These are phyloP conservation scores for Arctium lappa DNA, from an alignment of 129 eudicot genomes.

Conservation along the genomic window DNA sequence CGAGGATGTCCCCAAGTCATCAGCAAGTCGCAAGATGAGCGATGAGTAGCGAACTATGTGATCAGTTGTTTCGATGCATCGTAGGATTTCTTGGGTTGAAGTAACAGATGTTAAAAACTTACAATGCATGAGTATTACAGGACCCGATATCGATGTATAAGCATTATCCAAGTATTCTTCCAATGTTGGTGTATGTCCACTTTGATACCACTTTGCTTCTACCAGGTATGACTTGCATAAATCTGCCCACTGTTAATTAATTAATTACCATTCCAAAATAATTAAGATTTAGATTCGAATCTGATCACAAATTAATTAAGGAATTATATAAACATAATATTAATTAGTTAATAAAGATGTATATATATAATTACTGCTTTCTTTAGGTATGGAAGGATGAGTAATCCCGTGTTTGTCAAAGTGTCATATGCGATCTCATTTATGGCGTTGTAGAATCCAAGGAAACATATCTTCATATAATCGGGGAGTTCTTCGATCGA, in stretches of 20 bases:
- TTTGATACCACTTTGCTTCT: constrained; percentile 36
- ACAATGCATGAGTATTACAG: constrained; percentile 19
- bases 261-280: neutral
- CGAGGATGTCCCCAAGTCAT: constrained; percentile 35
- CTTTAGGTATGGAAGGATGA: constrained; percentile 15
- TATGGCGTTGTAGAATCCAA: constrained; percentile 25
- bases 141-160: constrained; percentile 18
- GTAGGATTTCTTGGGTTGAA: constrained; percentile 4
- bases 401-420: neutral
- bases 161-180: constrained; percentile 33
- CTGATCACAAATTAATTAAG: neutral
- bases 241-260: constrained; percentile 44
- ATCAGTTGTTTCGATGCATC: neutral
- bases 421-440: constrained; percentile 20
- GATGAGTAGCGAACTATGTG: constrained; percentile 15
- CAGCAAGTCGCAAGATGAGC: constrained; percentile 27
- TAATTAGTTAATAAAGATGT: too few relatives aligned
- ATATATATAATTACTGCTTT: constrained; percentile 12
- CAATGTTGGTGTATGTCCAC: constrained; percentile 25
- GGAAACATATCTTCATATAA: constrained; percentile 36
- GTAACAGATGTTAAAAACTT: neutral
- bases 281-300: too few relatives aligned
- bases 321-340: too few relatives aligned
- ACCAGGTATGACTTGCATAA: constrained; percentile 28
- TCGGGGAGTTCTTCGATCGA: constrained; percentile 29